A percentile compares a stretch with the other conserved stretches of the same genome.
phyloP scores from a whole-genome alignment of 2,329 filamentous ascomycete genomes.

The Stachybotrys echinatus region DNA sequence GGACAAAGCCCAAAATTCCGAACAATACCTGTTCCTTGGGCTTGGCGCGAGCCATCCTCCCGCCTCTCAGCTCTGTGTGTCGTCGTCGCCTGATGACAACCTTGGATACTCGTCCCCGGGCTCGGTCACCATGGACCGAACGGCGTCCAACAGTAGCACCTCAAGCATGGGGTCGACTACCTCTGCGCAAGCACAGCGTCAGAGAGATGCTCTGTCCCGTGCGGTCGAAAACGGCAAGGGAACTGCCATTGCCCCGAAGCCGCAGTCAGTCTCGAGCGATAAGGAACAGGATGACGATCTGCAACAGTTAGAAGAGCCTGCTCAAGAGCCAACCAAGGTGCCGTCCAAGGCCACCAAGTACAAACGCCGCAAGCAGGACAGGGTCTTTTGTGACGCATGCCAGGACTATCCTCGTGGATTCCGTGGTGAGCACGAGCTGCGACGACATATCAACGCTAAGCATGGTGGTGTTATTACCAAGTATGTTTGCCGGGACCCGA shows the following conservation, averaged over 20 bases:
- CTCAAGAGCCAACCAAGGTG: background rate
- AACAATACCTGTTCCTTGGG: conserved; percentile 26
- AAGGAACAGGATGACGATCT: conserved; percentile 28
- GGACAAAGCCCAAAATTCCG: conserved; percentile 22
- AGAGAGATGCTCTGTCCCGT: conserved; percentile 40
- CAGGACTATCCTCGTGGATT: conserved; percentile 72
- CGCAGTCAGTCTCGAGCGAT: conserved; percentile 21
- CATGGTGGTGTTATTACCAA: conserved; percentile 55
- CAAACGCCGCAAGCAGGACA: conserved; percentile 62
- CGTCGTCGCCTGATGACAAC: conserved; percentile 20
- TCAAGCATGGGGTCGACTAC: conserved; percentile 37
- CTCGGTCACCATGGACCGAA: conserved; percentile 40
- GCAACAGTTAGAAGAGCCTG: conserved; percentile 39
- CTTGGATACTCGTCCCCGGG: conserved; percentile 18
- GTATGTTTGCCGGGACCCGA: conserved; percentile 54
- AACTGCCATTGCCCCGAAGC: conserved; percentile 36
- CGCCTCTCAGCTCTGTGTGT: conserved; percentile 21
- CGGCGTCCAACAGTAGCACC: conserved; percentile 37
- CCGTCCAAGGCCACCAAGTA: conserved; percentile 25
- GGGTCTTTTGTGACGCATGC: conserved; percentile 67
- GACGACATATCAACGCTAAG: conserved; percentile 59
- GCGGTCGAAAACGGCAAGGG: conserved; percentile 37
- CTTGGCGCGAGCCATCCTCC: conserved; percentile 29
- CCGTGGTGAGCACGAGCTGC: conserved; percentile 78
- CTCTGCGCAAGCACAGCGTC: conserved; percentile 38